Evolutionary conservation across 148 eudicot species (phyloP).

Genomic region (Drosera capensis): DNA sequence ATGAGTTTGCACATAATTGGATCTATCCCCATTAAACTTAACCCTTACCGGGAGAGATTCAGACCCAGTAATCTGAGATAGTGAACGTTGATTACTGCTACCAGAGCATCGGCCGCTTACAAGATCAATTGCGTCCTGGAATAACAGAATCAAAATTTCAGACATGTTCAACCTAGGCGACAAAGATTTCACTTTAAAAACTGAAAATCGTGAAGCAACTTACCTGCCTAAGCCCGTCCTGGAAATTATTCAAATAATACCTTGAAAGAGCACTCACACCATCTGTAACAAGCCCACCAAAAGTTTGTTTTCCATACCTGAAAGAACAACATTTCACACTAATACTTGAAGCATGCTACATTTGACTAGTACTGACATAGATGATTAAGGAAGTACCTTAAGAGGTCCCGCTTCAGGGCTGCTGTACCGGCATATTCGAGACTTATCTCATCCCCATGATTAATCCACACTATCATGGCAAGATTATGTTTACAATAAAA

Average conservation of each 20-base stretch:
- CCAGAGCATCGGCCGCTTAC: slow-evolving; percentile 66
- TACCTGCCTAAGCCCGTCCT: slow-evolving; percentile 90
- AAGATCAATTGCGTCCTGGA: slow-evolving; percentile 97
- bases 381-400: slow-evolving; percentile 40
- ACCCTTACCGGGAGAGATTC: slow-evolving; percentile 61
- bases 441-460: slow-evolving; percentile 96
- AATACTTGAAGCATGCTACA: too few species aligned
- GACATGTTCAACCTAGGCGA: neutral
- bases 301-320: slow-evolving; percentile 85
- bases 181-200: neutral
- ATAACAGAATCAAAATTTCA: neutral
- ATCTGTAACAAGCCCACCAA: slow-evolving; percentile 66
- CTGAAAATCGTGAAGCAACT: slow-evolving; percentile 4
- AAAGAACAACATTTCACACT: slow-evolving; percentile 5
- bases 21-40: neutral
- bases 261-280: slow-evolving; percentile 89
- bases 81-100: slow-evolving; percentile 46
- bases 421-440: slow-evolving; percentile 83
- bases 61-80: slow-evolving; percentile 40
- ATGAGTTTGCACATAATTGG: neutral
- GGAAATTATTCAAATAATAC: slow-evolving; percentile 86
- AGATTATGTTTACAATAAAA: slow-evolving; percentile 9
- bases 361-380: neutral
- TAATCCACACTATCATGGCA: slow-evolving; percentile 68
- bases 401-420: slow-evolving; percentile 91